Evolutionary conservation across 768 basidiomycete species (phyloP), one percentile per base, ranked within the genome.

Genomic region (Macrolepiota dolichaula): DNA sequence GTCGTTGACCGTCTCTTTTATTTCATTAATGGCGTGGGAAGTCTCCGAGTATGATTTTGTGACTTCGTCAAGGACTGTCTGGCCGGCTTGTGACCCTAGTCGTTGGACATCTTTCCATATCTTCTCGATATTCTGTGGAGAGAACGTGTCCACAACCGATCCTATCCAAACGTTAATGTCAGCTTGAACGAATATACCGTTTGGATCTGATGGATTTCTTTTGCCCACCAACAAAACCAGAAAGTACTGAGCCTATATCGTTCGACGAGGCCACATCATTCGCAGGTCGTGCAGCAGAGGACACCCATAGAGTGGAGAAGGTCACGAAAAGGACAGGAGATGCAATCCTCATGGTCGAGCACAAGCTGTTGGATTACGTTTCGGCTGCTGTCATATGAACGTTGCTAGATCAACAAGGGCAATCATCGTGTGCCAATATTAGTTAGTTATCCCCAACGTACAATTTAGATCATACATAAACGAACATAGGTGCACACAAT

Each of bases 51-150:
- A 60, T 11, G 17, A 7, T 19, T 57, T 40, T 9, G 40, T 32
- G 25, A 42, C 32, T 22, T 57, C 29, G 4, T 52, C 40, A 27
- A 64, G 35, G 5, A 55, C 49, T 29, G 3, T 17, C 9, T 64
- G 36, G 1, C 51, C 59, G 1, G 11, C 40, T 25, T 27, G 58
- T n/a, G 40, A 19, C 9, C 53, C 63, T 12, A 51, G 24, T 25
- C 44, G 36, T 12, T 57, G 44, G 12, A 29, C 38, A 3, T 53
- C 51, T 5, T 57, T n/a, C 63, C 63, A 61, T 15, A 57, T 4
- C 3, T 35, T n/a, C 15, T 59, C 46, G 12, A 60, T 7, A 2
- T 25, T 19, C 7, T 27, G 6, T 40, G 35, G 25, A 1, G 22
- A 13, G 22, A 58, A 17, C 3, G 9, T 42, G 24, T 32, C 40